Evolutionary conservation across 352 stramenopile species (phyloP).

Genomic region (Globisporangium mamillatum): DNA sequence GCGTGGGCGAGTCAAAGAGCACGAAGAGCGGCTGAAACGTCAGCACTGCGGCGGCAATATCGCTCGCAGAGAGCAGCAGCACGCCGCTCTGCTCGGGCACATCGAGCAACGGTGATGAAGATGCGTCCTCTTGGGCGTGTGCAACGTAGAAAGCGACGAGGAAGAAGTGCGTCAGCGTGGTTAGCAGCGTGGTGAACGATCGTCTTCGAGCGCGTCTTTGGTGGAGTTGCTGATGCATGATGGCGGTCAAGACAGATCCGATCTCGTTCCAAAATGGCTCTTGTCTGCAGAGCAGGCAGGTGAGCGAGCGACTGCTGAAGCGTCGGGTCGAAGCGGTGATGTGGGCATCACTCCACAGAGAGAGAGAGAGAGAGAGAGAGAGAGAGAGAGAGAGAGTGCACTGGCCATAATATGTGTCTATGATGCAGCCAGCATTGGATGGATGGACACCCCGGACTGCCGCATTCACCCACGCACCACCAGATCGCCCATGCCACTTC

Average conservation of each 20-base stretch:
- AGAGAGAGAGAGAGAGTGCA: background rate
- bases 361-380: background rate
- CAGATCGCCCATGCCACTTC: background rate
- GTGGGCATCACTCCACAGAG: background rate
- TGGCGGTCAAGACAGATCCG: background rate
- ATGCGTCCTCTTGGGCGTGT: background rate
- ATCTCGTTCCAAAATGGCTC: background rate
- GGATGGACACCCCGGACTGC: background rate
- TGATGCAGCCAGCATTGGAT: background rate
- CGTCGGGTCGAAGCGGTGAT: background rate
- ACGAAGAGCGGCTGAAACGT: conserved; percentile 36
- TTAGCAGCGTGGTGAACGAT: background rate
- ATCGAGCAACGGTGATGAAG: background rate
- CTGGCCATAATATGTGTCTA: no score
- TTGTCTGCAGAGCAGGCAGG: no score
- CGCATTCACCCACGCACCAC: background rate
- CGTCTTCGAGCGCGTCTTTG: background rate
- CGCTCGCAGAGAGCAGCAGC: conserved; percentile 27
- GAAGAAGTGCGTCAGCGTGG: background rate
- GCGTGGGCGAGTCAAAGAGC: conserved; percentile 35
- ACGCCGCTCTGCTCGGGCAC: conserved; percentile 27
- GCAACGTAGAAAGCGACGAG: background rate
- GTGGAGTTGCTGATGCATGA: background rate
- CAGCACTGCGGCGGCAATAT: conserved; percentile 16
- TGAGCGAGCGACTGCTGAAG: background rate